Conservation (phyloP, 192 early-diverging fungal genomes). For the Umbelopsis sp. region DNA sequence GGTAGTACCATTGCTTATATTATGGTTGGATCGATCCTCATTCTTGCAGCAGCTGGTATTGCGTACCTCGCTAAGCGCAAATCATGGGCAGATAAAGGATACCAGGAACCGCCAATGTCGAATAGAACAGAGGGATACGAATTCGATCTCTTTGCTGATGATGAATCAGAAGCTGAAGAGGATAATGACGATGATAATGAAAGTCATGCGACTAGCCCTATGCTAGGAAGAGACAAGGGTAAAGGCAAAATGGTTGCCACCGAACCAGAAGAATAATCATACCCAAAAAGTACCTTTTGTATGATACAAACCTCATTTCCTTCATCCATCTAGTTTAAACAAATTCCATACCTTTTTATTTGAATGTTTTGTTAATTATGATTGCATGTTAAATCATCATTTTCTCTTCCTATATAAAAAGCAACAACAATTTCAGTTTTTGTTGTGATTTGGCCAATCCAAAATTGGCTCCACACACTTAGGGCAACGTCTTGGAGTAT, state of each 20-base stretch:
- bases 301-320: background rate
- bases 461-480: too few relatives aligned
- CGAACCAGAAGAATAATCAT: background rate
- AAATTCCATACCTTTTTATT: too few relatives aligned
- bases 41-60: slow-evolving; percentile 13
- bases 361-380: too few relatives aligned
- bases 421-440: too few relatives aligned
- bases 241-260: slow-evolving; percentile 1
- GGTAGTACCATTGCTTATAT: slow-evolving; percentile 8
- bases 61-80: slow-evolving; percentile 1
- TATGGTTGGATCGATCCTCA: background rate
- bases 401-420: too few relatives aligned
- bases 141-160: slow-evolving; percentile 10
- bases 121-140: background rate
- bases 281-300: background rate
- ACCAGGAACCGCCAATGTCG: background rate
- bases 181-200: background rate
- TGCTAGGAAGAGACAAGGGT: slow-evolving; percentile 11
- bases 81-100: slow-evolving; percentile 5
- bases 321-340: too few relatives aligned
- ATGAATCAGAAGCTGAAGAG: background rate
- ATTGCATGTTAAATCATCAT: too few relatives aligned
- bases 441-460: too few relatives aligned
- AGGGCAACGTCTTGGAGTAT: background rate
- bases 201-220: slow-evolving; percentile 5